These are phyloP conservation scores for Acacia crassicarpa DNA, from an alignment of 306 rosid species.

Conservation along the genomic window DNA sequence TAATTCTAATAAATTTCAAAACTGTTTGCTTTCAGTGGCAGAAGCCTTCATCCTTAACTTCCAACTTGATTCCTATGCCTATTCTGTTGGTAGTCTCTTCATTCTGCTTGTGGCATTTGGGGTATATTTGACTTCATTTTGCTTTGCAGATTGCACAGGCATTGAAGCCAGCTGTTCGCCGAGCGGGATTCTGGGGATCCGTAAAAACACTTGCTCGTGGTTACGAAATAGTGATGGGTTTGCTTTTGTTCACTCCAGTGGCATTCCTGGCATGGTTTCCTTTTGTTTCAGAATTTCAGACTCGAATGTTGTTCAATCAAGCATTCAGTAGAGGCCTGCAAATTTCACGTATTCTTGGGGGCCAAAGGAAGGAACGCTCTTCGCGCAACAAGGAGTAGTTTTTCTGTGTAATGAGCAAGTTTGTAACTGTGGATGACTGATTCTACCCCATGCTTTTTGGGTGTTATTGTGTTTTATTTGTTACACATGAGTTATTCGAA, in stretches of 20 bases:
- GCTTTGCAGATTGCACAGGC: constrained; percentile 84
- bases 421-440: constrained; percentile 12
- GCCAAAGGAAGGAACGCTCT: constrained; percentile 82
- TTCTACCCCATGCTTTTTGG: neutral
- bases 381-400: constrained; percentile 79
- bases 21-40: neutral
- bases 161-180: constrained; percentile 61
- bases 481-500: neutral
- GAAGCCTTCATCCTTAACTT: neutral
- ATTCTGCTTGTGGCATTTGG: neutral
- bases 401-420: neutral
- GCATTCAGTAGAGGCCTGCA: constrained; percentile 94
- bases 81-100: neutral
- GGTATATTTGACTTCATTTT: neutral
- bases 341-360: constrained; percentile 96
- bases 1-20: neutral
- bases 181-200: constrained; percentile 88
- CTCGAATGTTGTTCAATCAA: constrained; percentile 97
- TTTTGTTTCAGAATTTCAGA: constrained; percentile 93
- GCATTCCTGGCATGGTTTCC: constrained; percentile 99
- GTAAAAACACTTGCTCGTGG: constrained; percentile 88
- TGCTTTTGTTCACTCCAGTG: constrained; percentile 86
- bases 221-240: constrained; percentile 85
- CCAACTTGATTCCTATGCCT: neutral
- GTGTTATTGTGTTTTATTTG: neutral